Percentiles rank a stretch among this genome's conserved stretches.
Evolutionary conservation across 2,329 filamentous ascomycete genomes (phyloP).

Genomic region (Trichoderma sp.): DNA sequence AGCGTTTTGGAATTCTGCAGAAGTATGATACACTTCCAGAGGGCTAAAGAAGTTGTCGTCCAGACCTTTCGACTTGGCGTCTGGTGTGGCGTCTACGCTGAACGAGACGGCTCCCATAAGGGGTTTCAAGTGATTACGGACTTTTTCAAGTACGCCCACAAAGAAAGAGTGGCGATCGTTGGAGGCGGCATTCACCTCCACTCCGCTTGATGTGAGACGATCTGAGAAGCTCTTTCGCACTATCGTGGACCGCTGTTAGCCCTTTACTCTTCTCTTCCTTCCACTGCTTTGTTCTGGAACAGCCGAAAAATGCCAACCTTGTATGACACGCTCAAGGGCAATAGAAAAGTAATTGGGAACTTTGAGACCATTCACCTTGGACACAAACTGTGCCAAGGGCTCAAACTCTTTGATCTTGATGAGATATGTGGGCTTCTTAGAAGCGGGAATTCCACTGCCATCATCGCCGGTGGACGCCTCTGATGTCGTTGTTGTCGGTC

Average conservation of each 20-base stretch:
- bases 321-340: background rate
- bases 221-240: background rate
- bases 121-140: background rate
- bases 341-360: background rate
- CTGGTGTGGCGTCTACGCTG: background rate
- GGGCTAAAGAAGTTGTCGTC: background rate
- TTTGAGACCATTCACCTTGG: background rate
- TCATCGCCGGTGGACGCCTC: too few relatives aligned
- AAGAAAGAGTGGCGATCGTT: background rate
- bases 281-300: background rate
- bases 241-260: background rate
- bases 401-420: constrained; percentile 1
- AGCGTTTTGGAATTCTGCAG: background rate
- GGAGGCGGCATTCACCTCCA: background rate
- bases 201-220: background rate
- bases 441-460: background rate
- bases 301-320: background rate
- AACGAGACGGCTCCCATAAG: background rate
- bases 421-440: background rate
- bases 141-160: background rate
- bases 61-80: background rate
- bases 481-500: background rate
- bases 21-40: background rate
- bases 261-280: background rate
- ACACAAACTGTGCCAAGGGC: background rate